phyloP scores from a whole-genome alignment of 2,329 filamentous ascomycete species.

The Albifimbria verrucaria region DNA sequence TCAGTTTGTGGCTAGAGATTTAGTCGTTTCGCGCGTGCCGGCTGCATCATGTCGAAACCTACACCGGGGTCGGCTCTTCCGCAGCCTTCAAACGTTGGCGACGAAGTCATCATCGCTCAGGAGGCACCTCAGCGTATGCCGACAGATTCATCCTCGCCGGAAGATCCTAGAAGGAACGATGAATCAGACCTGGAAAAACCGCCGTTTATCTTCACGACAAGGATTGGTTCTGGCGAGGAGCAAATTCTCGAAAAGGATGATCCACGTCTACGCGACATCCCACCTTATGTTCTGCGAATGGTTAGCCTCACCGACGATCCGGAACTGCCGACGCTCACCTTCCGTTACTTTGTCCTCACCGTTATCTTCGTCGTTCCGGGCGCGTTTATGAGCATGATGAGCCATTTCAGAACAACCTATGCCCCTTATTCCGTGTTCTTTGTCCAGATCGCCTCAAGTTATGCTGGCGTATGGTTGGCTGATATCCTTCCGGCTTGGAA shows the following conservation, averaged over 20 bases:
- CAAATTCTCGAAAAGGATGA: neutral
- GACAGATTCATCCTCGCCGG: neutral
- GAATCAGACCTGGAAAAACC: neutral
- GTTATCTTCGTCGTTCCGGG: conserved; percentile 54
- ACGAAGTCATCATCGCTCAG: neutral
- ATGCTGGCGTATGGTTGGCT: conserved; percentile 50
- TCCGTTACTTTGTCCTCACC: conserved; percentile 55
- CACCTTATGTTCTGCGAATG: conserved; percentile 43
- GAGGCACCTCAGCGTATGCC: neutral
- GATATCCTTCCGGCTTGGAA: conserved; percentile 44
- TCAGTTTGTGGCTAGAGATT: too few relatives aligned
- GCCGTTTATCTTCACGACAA: neutral
- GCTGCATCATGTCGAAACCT: neutral
- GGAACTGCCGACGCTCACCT: conserved; percentile 52
- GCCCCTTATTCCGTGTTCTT: conserved; percentile 60
- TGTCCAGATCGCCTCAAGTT: conserved; percentile 56
- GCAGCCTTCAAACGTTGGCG: neutral
- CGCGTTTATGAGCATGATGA: conserved; percentile 55
- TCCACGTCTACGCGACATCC: neutral
- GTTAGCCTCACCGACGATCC: conserved; percentile 57
- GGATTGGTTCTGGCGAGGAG: neutral
- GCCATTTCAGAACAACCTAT: conserved; percentile 53
- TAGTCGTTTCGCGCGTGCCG: too few relatives aligned
- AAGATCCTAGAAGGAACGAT: neutral
- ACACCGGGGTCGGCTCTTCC: neutral